phyloP scores from a whole-genome alignment of 306 rosid species.

The Medicago ruthenica region DNA sequence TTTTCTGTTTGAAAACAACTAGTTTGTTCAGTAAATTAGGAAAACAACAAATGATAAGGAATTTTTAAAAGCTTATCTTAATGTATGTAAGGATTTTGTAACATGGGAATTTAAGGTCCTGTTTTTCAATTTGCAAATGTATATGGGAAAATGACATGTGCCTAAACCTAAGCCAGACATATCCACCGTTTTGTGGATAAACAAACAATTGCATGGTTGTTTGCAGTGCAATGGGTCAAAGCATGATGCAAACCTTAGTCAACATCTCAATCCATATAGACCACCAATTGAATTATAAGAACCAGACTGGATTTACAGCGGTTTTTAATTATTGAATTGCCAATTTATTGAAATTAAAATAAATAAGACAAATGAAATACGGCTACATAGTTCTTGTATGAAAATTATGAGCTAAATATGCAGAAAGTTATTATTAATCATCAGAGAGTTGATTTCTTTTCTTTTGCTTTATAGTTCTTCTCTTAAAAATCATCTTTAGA shows the following conservation, averaged over 20 bases:
- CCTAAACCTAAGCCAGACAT: conserved; percentile 5
- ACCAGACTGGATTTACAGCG: conserved; percentile 5
- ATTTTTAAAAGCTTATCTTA: conserved; percentile 23
- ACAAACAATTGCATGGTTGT: not conserved
- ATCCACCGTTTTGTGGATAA: not conserved
- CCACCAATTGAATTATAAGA: not conserved
- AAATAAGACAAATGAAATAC: not conserved
- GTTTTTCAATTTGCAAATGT: conserved; percentile 34
- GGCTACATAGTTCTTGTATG: no score
- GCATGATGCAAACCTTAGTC: conserved; percentile 26
- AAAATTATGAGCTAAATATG: no score
- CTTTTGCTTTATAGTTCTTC: no score
- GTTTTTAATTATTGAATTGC: not conserved
- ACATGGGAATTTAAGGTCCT: conserved; percentile 6
- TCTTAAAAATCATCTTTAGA: no score
- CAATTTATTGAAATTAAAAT: not conserved
- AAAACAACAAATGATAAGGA: conserved; percentile 33
- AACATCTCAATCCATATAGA: not conserved
- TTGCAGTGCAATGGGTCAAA: conserved; percentile 29
- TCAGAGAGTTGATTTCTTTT: no score
- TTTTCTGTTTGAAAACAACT: conserved; percentile 28
- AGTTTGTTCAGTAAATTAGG: conserved; percentile 30
- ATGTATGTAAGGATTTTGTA: conserved; percentile 1
- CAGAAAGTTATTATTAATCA: no score
- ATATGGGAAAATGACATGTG: conserved; percentile 33